Conservation (phyloP, 1,139 yeast genomes). For the Tardiomyces digboiensis region DNA sequence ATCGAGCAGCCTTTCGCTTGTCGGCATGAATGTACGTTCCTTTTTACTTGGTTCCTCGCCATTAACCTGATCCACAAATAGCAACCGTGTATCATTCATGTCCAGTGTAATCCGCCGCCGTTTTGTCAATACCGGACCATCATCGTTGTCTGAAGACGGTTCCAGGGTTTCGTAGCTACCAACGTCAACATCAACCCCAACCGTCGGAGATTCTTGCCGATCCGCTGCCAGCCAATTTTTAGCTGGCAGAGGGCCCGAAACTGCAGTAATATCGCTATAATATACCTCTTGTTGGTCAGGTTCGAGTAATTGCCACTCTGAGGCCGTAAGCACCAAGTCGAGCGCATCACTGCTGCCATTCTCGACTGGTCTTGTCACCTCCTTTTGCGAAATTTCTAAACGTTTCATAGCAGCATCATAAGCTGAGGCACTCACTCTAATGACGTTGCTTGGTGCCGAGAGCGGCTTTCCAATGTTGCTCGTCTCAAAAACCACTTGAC, state of each 20-base stretch:
- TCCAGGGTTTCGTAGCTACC: slow-evolving; percentile 1
- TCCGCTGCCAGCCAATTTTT: too few species aligned
- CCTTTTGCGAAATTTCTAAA: slow-evolving; percentile 7
- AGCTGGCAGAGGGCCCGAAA: too few species aligned
- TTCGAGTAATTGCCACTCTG: neutral
- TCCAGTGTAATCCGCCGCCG: slow-evolving; percentile 39
- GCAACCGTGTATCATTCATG: slow-evolving; percentile 76
- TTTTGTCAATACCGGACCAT: slow-evolving; percentile 54
- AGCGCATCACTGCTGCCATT: slow-evolving; percentile 1
- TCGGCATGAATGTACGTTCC: slow-evolving; percentile 8
- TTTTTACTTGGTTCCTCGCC: too few species aligned
- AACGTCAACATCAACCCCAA: neutral
- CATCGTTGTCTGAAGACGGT: slow-evolving; percentile 53
- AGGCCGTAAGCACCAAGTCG: neutral
- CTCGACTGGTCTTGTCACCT: slow-evolving; percentile 4
- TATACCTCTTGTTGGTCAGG: too few species aligned
- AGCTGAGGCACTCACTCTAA: slow-evolving; percentile 1
- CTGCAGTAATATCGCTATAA: too few species aligned
- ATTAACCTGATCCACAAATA: slow-evolving; percentile 46
- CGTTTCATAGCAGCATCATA: slow-evolving; percentile 7
- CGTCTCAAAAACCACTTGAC: slow-evolving; percentile 28
- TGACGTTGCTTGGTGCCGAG: slow-evolving; percentile 1
- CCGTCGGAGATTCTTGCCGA: too few species aligned
- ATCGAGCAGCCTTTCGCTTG: slow-evolving; percentile 38
- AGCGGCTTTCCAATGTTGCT: slow-evolving; percentile 26